These are phyloP conservation scores for Thinopyrum elongatum DNA, from an alignment of 176 grass and related monocot species.

Conservation along the genomic window DNA sequence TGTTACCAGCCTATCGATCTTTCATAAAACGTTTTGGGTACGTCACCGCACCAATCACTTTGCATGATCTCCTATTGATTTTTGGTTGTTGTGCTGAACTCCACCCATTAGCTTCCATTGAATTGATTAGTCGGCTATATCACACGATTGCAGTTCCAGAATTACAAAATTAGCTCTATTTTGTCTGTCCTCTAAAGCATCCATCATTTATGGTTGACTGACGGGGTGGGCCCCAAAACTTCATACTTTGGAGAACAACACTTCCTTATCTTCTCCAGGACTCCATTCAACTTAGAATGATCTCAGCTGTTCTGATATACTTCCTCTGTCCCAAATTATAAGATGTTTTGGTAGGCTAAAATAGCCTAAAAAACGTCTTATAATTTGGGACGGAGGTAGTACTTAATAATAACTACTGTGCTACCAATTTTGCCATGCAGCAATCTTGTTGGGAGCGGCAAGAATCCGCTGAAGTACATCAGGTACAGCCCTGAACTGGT, in stretches of 20 bases:
- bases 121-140: neutral
- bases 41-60: constrained; percentile 14
- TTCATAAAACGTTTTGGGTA: constrained; percentile 94
- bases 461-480: constrained; percentile 76
- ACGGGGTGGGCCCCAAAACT: too few species aligned
- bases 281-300: neutral
- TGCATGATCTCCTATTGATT: neutral
- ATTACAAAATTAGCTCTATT: neutral
- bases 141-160: neutral
- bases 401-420: neutral
- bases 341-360: too few species aligned
- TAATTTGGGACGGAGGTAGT: too few species aligned
- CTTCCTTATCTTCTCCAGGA: neutral
- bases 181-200: neutral
- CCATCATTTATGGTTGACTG: constrained; percentile 7
- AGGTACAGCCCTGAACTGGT: constrained; percentile 67
- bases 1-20: constrained; percentile 89
- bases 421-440: constrained; percentile 32
- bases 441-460: constrained; percentile 65
- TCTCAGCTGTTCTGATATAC: neutral
- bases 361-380: too few species aligned
- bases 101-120: neutral
- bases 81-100: neutral
- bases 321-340: too few species aligned
- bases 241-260: neutral